phyloP scores from a whole-genome alignment of 345 rosid species.

The Eucalyptus regnans region DNA sequence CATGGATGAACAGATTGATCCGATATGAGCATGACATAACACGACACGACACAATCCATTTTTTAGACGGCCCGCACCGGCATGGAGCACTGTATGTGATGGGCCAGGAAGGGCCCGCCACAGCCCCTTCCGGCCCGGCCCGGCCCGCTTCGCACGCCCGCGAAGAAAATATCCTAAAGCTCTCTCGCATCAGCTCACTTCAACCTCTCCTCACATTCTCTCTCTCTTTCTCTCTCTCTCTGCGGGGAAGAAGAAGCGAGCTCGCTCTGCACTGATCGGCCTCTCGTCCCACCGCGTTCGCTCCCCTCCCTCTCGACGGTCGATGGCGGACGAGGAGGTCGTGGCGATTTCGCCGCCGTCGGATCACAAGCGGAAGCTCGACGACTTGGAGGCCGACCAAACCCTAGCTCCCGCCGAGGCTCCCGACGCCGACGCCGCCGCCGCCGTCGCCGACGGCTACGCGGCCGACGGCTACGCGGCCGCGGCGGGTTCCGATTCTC shows the following conservation, averaged over 20 bases:
- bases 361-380: constrained; percentile 77
- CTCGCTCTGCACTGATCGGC: neutral
- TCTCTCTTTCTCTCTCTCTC: neutral
- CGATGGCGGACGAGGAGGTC: constrained; percentile 62
- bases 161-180: neutral
- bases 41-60: rapidly evolving
- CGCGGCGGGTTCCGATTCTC: constrained; percentile 11
- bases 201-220: neutral
- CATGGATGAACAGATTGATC: no score
- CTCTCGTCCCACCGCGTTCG: neutral
- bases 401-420: neutral
- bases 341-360: constrained; percentile 8
- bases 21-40: rapidly evolving
- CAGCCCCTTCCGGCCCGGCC: neutral
- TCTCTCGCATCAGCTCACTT: neutral
- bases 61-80: neutral
- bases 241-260: neutral
- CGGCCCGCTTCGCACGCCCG: neutral
- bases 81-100: neutral
- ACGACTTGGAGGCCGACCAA: constrained; percentile 31
- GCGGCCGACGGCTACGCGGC: neutral
- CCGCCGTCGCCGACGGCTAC: neutral
- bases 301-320: neutral
- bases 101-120: neutral
- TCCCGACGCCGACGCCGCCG: constrained; percentile 7